Conservation (phyloP, 164 flowering plant genomes). For the Vitis cinerea region DNA sequence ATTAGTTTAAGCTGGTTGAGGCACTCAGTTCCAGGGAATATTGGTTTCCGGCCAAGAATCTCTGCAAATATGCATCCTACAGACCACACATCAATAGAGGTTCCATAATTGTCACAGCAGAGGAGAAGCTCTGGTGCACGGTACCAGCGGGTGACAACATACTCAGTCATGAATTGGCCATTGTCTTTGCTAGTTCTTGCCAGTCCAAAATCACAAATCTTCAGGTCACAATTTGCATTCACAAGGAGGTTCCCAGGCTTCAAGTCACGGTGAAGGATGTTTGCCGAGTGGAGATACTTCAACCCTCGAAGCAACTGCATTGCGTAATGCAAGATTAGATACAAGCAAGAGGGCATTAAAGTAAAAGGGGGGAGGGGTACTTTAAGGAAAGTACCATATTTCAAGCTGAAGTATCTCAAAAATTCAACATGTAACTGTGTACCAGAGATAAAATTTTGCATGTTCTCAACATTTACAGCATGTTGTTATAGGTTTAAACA, state of each 20-base stretch:
- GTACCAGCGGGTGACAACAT: slow-evolving; percentile 46
- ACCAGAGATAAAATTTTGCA: no score
- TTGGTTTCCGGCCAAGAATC: slow-evolving; percentile 37
- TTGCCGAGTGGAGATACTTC: slow-evolving; percentile 45
- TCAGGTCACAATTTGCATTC: slow-evolving; percentile 41
- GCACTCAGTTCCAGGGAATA: slow-evolving; percentile 43
- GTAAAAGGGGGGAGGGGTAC: neutral
- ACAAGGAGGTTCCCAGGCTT: slow-evolving; percentile 48
- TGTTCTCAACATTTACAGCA: no score
- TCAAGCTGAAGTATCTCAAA: no score
- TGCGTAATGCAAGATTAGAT: neutral
- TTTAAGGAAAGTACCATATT: no score
- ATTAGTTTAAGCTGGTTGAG: slow-evolving; percentile 42
- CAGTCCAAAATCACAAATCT: slow-evolving; percentile 47
- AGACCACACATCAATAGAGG: slow-evolving; percentile 52
- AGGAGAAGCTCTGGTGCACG: slow-evolving; percentile 49
- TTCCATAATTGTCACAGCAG: slow-evolving; percentile 39
- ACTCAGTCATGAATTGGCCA: slow-evolving; percentile 43
- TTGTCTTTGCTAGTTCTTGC: slow-evolving; percentile 36
- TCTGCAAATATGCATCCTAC: slow-evolving; percentile 53
- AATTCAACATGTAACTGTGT: no score
- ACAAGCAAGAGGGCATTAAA: neutral
- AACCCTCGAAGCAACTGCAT: slow-evolving; percentile 38
- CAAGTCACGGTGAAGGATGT: slow-evolving; percentile 46
- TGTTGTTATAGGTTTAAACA: no score